Percentiles rank a stretch among this genome's conserved stretches.
phyloP scores from a whole-genome alignment of 1,284 basidiomycete species.

The Calocybe gambosa region DNA sequence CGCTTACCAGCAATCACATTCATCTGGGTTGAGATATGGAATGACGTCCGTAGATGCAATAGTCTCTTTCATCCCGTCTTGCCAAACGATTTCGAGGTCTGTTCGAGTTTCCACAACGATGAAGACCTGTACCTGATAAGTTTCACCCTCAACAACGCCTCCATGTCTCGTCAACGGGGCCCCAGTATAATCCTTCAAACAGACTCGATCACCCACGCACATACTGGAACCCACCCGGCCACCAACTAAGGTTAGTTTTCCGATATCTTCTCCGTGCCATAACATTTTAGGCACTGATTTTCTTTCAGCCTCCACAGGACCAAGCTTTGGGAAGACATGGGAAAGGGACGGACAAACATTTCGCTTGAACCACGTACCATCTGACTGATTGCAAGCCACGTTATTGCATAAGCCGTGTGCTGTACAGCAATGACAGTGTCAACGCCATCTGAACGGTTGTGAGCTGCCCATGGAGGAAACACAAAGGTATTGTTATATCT shows the following conservation, averaged over 20 bases:
- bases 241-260: constrained; percentile 61
- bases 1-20: constrained; percentile 78
- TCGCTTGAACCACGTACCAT: constrained; percentile 40
- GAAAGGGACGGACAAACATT: neutral
- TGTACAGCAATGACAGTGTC: constrained; percentile 72
- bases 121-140: constrained; percentile 49
- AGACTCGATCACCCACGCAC: constrained; percentile 63
- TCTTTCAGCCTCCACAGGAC: constrained; percentile 44
- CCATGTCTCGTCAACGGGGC: constrained; percentile 55
- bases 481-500: constrained; percentile 39
- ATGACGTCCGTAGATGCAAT: constrained; percentile 62
- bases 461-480: constrained; percentile 33
- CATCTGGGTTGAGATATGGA: constrained; percentile 79
- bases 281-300: constrained; percentile 67
- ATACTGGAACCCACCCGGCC: constrained; percentile 57
- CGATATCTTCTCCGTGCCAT: constrained; percentile 66
- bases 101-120: constrained; percentile 70
- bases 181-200: constrained; percentile 40
- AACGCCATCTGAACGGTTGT: constrained; percentile 33
- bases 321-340: constrained; percentile 40
- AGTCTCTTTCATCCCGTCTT: constrained; percentile 69
- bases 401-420: constrained; percentile 75
- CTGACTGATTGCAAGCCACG: constrained; percentile 90
- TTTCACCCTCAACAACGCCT: constrained; percentile 34
- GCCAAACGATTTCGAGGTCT: constrained; percentile 77